Conservation (phyloP, 805 yeast species). For the Candida palmyrensis region DNA sequence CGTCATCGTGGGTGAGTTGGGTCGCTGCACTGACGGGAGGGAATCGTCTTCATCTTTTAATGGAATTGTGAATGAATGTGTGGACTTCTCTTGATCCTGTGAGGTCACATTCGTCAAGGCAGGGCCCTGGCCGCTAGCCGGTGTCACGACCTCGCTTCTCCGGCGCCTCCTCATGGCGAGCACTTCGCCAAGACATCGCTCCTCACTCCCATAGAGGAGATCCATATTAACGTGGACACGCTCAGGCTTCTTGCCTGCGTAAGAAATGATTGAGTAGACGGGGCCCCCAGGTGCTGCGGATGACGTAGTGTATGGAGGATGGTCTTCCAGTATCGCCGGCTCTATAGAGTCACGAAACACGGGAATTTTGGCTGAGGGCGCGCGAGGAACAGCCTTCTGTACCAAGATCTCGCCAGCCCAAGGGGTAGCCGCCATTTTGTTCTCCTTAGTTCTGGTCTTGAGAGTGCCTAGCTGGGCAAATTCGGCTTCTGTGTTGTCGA, state of each 20-base stretch:
- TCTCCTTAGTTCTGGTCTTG: conserved; percentile 57
- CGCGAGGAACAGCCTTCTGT: conserved; percentile 26
- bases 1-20: conserved; percentile 75
- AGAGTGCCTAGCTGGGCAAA: conserved; percentile 41
- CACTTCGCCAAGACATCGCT: conserved; percentile 60
- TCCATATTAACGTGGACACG: conserved; percentile 56
- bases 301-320: conserved; percentile 1
- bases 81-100: conserved; percentile 2
- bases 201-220: conserved; percentile 47
- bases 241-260: conserved; percentile 58
- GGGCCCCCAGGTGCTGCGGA: conserved; percentile 16
- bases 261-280: conserved; percentile 45
- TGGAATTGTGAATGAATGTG: conserved; percentile 39
- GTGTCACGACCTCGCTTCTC: too few species aligned
- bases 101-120: conserved; percentile 1
- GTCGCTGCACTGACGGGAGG: conserved; percentile 14
- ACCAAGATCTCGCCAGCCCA: conserved; percentile 62
- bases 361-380: conserved; percentile 25
- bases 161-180: conserved; percentile 41
- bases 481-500: conserved; percentile 9
- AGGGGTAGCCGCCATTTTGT: conserved; percentile 45
- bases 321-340: conserved; percentile 6
- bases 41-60: conserved; percentile 31
- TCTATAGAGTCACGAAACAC: conserved; percentile 20
- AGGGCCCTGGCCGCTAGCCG: conserved; percentile 7